Evolutionary conservation across 2,329 filamentous ascomycete species (phyloP), one percentile per base, ranked within the genome.

Genomic region (Aspergillus brunneoviolaceus): DNA sequence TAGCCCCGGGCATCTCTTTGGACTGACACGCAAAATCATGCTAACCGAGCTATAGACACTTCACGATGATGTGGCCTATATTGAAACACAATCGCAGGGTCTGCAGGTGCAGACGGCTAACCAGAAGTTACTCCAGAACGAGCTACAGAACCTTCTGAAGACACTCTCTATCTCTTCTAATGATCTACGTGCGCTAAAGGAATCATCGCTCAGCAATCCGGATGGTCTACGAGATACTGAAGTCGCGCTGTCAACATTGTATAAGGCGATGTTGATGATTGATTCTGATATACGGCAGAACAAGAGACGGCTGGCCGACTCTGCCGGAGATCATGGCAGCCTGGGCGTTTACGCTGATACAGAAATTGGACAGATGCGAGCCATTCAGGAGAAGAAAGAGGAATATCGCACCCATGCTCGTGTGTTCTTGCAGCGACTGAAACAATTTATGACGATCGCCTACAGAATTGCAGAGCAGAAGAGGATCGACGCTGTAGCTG

Each of bases 71-170:
- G 96, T 99, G 68, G 89, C 92, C 3, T 98, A 96, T 73, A 98
- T 99, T 65, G 95, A 99, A 79, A 92, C 95, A 2, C 95, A 99
- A 76, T 93, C 92, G 6, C 94, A 99, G 77, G 95, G 95, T 80
- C 81, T 99, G 51, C 95, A 99, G 71, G 94, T 99, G 6, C 95
- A 98, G 76, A 94, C 94, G 21, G 92, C 95, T 47, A 99, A 99
- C 69, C 95, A 99, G 74, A 96, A 96, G 74, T 84, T 96, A 29
- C 84, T 99, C 51, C 92, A 94, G 74, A 91, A 89, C 63, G 95
- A 99, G 75, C 84, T 99, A 1, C 88, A 96, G 73, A 90, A 89
- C 35, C 81, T 98, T n/a, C 84, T 99, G 25, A 88, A 93, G 66
- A 97, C 92, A 0, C 93, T 96, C 58, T 93, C 92, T 11, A 96